Evolutionary conservation across 495 filamentous ascomycete genomes (phyloP), one percentile per base, ranked within the genome.

Genomic region (Aspergillus saccharolyticus): DNA sequence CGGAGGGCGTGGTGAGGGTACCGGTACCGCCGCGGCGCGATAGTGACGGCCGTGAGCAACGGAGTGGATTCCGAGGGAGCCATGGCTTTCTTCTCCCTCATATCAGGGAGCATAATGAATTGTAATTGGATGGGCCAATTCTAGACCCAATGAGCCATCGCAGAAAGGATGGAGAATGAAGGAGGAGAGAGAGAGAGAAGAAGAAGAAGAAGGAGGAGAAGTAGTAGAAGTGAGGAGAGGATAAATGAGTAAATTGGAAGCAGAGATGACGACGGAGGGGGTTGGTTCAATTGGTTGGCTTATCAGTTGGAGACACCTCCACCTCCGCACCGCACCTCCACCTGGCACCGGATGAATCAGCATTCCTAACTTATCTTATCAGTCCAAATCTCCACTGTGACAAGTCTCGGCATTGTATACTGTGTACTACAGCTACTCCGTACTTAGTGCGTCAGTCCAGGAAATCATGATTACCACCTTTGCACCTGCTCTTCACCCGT

Each of bases 1-100:
- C 89, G 87, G 30, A 91, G 61, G 16, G 78, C 75, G 62, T 82
- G 80, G 67, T 90, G 89, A 18, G 80, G 79, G 64, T 91, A 90
- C 46, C 85, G 83, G 58, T 77, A 81, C 39, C 80, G 86, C 55
- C 58, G 67, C 20, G 71, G 71, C 33, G 69, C 73, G 56, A 73
- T 68, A 53, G 65, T 54, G 48, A 75, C 71, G 30, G 63, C 61
- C 10, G 25, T 47, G 16, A 78, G 66, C 30, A 78, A 66, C 52
- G 75, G 75, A 9, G 74, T 74, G 16, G 68, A 69, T 63, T 78
- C 75, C 19, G 74, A 74, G 44, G 58, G 65, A 53, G 69, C 61
- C 74, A 76, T 78, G 49, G 46, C 43, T 63, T 76, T 75, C 61
- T 76, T 75, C 61, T 76, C 73, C 67, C 60, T 70, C 75, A 76